Percentiles rank a stretch among this genome's conserved stretches.
Conservation (phyloP, 768 basidiomycete genomes). For the Suillus spraguei region DNA sequence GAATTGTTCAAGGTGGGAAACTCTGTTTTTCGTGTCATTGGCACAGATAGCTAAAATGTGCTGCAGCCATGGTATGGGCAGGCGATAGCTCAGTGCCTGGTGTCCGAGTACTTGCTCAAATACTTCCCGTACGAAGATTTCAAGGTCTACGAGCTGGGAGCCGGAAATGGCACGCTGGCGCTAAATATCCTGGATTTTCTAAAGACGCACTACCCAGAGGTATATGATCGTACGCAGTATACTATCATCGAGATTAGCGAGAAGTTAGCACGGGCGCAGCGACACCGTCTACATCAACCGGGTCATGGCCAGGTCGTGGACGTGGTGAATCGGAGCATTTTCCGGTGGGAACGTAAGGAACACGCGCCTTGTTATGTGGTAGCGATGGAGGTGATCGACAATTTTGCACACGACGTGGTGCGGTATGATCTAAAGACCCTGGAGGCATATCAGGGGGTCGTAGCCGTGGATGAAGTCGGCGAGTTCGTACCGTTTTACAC, state of each 20-base stretch:
- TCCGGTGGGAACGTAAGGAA: slow-evolving; percentile 78
- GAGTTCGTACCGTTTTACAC: slow-evolving; percentile 87
- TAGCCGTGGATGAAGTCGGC: slow-evolving; percentile 76
- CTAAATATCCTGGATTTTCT: slow-evolving; percentile 85
- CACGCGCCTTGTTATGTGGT: slow-evolving; percentile 89
- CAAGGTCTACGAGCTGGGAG: slow-evolving; percentile 95
- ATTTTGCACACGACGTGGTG: slow-evolving; percentile 94
- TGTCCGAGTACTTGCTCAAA: slow-evolving; percentile 90
- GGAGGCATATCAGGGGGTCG: slow-evolving; percentile 81
- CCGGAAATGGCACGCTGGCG: slow-evolving; percentile 96
- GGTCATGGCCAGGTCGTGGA: slow-evolving; percentile 50
- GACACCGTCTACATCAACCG: slow-evolving; percentile 55
- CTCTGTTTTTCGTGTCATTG: background rate
- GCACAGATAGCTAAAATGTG: slow-evolving; percentile 13
- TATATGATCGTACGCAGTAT: slow-evolving; percentile 92
- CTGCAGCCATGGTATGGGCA: slow-evolving; percentile 91
- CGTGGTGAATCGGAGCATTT: slow-evolving; percentile 78
- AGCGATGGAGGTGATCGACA: slow-evolving; percentile 98
- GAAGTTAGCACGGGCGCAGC: slow-evolving; percentile 74
- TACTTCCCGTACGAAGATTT: slow-evolving; percentile 97
- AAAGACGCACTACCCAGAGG: slow-evolving; percentile 77
- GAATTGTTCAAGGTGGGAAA: slow-evolving; percentile 88
- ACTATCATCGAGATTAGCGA: slow-evolving; percentile 94
- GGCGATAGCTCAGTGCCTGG: slow-evolving; percentile 86
- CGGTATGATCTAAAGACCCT: slow-evolving; percentile 84